Evolutionary conservation across 257 asterid genomes (phyloP).

Genomic region (Paraleonurus japonicus): DNA sequence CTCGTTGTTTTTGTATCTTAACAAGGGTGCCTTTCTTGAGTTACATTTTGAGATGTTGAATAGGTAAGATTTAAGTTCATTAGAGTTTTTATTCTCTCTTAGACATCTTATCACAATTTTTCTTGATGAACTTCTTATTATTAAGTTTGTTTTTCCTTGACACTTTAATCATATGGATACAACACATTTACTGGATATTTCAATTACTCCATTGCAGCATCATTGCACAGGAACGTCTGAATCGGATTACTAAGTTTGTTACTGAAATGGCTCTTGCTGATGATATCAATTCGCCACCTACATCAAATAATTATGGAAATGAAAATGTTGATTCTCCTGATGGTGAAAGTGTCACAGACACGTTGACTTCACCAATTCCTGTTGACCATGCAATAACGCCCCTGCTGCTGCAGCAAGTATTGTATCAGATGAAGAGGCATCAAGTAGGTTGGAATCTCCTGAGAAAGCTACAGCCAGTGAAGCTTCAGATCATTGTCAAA

Average conservation of each 20-base stretch:
- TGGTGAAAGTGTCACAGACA: conserved; percentile 45
- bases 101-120: not conserved
- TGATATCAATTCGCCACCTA: conserved; percentile 38
- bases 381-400: conserved; percentile 55
- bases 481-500: conserved; percentile 51
- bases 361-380: conserved; percentile 76
- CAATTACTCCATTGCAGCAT: conserved; percentile 63
- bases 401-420: conserved; percentile 87
- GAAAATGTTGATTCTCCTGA: conserved; percentile 43
- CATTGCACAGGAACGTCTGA: conserved; percentile 85
- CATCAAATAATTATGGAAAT: conserved; percentile 34
- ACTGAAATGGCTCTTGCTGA: conserved; percentile 54
- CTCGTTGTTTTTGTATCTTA: conserved; percentile 91
- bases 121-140: not conserved
- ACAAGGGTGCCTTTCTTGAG: conserved; percentile 94
- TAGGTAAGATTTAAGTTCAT: conserved; percentile 49
- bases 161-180: not conserved
- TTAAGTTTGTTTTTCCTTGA: conserved; percentile 12
- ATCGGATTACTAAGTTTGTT: conserved; percentile 73
- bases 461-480: conserved; percentile 53
- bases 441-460: conserved; percentile 61
- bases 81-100: not conserved
- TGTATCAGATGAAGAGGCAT: conserved; percentile 63
- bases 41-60: conserved; percentile 83
- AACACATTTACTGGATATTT: conserved; percentile 23